Conservation (phyloP, 1,139 yeast species). For the Candida mesenterica region DNA sequence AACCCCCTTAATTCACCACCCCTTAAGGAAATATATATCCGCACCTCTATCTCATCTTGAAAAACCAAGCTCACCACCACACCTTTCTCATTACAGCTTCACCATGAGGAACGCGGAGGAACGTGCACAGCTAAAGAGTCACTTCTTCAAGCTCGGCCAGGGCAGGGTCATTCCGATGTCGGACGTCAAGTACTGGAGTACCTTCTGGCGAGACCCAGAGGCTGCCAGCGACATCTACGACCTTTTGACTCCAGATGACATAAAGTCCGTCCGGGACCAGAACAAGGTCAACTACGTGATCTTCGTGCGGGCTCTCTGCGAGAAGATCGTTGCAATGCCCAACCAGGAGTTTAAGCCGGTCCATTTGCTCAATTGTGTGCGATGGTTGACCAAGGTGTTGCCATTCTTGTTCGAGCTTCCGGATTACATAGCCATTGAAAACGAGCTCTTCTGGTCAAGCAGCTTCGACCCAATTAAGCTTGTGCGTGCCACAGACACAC, state of each 20-base stretch:
- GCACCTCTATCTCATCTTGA: too few species aligned
- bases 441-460: constrained; percentile 34
- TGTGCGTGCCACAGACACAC: constrained; percentile 5
- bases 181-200: constrained; percentile 53
- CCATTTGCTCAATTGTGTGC: constrained; percentile 53
- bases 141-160: constrained; percentile 63
- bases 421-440: constrained; percentile 38
- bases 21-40: too few species aligned
- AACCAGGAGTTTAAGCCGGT: neutral
- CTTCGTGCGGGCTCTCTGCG: constrained; percentile 44
- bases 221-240: constrained; percentile 46
- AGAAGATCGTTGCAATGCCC: constrained; percentile 26
- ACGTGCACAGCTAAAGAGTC: constrained; percentile 56
- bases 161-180: constrained; percentile 43
- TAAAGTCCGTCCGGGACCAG: constrained; percentile 57
- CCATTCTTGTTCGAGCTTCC: constrained; percentile 66
- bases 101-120: constrained; percentile 75
- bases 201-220: constrained; percentile 32
- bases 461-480: constrained; percentile 26
- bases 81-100: neutral
- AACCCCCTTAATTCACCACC: too few species aligned
- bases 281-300: constrained; percentile 56
- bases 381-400: constrained; percentile 62
- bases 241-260: constrained; percentile 52
- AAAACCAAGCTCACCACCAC: too few species aligned